Evolutionary conservation across 2,329 filamentous ascomycete genomes (phyloP).

Genomic region (Paracoccidioides lutzii): DNA sequence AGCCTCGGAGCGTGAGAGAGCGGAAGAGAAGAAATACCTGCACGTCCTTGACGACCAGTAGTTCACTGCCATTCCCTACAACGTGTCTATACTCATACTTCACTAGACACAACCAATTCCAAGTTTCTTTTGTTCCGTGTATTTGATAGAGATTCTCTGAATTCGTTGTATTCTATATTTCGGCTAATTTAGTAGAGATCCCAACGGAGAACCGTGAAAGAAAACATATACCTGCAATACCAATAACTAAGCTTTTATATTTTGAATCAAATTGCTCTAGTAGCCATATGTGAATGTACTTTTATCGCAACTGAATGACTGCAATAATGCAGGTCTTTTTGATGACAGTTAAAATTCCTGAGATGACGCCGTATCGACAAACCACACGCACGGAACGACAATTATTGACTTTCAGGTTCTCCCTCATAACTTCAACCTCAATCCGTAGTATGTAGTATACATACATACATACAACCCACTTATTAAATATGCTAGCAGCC

Average conservation of each 20-base stretch:
- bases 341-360: too few species aligned
- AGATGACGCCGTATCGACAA: too few species aligned
- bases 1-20: conserved; percentile 85
- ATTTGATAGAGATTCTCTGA: neutral
- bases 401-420: too few species aligned
- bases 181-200: neutral
- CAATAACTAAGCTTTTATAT: neutral
- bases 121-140: conserved; percentile 4
- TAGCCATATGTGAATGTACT: neutral
- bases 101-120: conserved; percentile 26
- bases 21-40: conserved; percentile 91
- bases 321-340: too few species aligned
- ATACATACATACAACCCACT: neutral
- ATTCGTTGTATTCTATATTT: neutral
- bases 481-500: neutral
- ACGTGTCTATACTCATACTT: conserved; percentile 31
- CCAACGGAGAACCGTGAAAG: neutral
- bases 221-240: neutral
- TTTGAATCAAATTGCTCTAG: neutral
- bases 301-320: too few species aligned
- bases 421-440: too few species aligned
- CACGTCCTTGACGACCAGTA: conserved; percentile 85
- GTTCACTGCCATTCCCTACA: conserved; percentile 19
- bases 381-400: too few species aligned
- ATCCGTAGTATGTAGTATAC: neutral